phyloP scores from a whole-genome alignment of 2,329 filamentous ascomycete genomes.

The Fusarium sambucinum region DNA sequence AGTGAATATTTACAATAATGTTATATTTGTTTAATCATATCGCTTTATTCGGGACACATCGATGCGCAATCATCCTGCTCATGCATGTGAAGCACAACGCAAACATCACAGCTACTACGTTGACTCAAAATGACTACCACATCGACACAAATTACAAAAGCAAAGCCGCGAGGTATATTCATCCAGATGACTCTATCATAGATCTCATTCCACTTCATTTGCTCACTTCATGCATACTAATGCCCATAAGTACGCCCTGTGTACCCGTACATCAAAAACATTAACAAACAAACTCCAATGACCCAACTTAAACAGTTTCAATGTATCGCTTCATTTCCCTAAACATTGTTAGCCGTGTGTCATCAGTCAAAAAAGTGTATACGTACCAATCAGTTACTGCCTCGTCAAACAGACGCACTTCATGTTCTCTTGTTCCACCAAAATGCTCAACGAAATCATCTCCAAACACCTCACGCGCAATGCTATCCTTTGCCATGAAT shows the following conservation, averaged over 20 bases:
- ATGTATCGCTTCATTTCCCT: conserved; percentile 85
- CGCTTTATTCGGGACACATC: too few species aligned
- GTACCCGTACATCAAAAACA: conserved; percentile 19
- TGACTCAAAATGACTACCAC: too few species aligned
- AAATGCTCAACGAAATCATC: conserved; percentile 97
- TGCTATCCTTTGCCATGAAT: conserved; percentile 82
- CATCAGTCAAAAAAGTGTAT: accelerated
- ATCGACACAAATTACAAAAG: neutral
- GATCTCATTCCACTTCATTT: conserved; percentile 15
- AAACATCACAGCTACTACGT: neutral
- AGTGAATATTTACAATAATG: accelerated
- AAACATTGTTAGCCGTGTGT: conserved; percentile 31
- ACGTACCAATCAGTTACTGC: conserved; percentile 96
- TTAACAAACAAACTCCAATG: conserved; percentile 28
- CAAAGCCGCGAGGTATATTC: conserved; percentile 38
- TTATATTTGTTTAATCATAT: too few species aligned
- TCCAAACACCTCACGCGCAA: conserved; percentile 94
- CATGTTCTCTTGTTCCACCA: conserved; percentile 91
- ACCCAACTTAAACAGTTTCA: conserved; percentile 69
- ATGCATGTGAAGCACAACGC: accelerated
- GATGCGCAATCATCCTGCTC: neutral
- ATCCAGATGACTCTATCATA: conserved; percentile 24
- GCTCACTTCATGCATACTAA: conserved; percentile 18
- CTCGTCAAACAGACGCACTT: conserved; percentile 91
- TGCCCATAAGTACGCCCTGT: conserved; percentile 34